These are phyloP conservation scores for Mycosarcoma mackinlayi DNA, from an alignment of 1,284 basidiomycete species.

Conservation along the genomic window DNA sequence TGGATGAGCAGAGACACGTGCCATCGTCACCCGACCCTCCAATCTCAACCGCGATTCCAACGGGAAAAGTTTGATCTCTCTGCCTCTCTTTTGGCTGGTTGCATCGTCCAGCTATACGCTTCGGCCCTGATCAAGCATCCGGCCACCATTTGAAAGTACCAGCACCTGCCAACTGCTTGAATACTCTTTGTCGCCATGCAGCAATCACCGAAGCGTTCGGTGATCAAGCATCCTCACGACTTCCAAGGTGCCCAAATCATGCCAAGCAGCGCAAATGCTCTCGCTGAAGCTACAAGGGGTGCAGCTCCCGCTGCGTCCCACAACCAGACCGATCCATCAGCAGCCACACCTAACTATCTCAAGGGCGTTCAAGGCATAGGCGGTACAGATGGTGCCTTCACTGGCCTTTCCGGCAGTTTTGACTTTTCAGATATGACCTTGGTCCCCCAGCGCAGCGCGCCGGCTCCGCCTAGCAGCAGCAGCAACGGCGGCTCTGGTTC, in stretches of 20 bases:
- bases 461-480: constrained; percentile 42
- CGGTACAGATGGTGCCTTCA: constrained; percentile 27
- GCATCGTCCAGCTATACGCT: not conserved
- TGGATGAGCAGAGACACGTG: no score
- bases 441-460: constrained; percentile 61
- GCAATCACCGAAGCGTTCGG: constrained; percentile 55
- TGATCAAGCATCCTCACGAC: constrained; percentile 62
- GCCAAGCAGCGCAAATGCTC: constrained; percentile 43
- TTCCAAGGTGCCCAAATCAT: constrained; percentile 59
- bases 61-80: no score
- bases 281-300: constrained; percentile 29
- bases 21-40: no score
- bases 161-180: not conserved
- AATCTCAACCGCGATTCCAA: no score
- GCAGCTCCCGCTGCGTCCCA: constrained; percentile 9
- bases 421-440: constrained; percentile 50
- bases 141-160: no score
- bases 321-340: constrained; percentile 12
- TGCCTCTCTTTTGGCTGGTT: no score
- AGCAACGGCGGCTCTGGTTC: constrained; percentile 4
- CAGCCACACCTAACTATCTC: constrained; percentile 39
- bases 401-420: constrained; percentile 29
- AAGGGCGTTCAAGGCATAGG: constrained; percentile 39
- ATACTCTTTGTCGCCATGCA: constrained; percentile 29
- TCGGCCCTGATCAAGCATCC: no score